Evolutionary conservation across 2,329 filamentous ascomycete species (phyloP).

Genomic region (Domatiomyces catenatus): DNA sequence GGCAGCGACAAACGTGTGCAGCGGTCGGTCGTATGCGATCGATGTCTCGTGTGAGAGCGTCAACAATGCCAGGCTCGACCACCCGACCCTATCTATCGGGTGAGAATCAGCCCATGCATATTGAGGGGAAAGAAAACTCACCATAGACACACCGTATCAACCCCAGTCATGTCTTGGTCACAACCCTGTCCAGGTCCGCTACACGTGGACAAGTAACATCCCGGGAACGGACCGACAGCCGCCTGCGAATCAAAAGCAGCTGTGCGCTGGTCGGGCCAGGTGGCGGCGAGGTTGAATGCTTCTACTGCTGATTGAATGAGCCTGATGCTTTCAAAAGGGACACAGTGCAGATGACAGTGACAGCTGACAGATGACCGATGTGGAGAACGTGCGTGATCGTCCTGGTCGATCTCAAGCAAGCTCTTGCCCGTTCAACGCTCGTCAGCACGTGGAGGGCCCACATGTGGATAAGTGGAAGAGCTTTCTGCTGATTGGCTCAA

Average conservation of each 20-base stretch:
- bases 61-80: constrained; percentile 24
- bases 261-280: not conserved
- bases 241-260: not conserved
- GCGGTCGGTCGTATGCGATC: constrained; percentile 30
- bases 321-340: not conserved
- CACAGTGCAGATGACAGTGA: too few species aligned
- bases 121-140: constrained; percentile 1
- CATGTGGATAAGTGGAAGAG: too few species aligned
- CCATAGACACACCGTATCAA: constrained; percentile 7
- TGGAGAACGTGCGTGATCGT: too few species aligned
- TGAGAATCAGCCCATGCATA: not conserved
- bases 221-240: not conserved
- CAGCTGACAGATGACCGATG: too few species aligned
- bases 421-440: too few species aligned
- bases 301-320: not conserved
- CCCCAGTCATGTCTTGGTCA: constrained; percentile 1
- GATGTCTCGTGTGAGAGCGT: constrained; percentile 24
- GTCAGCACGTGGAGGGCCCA: too few species aligned
- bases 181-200: not conserved
- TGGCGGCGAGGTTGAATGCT: not conserved
- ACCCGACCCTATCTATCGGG: not conserved
- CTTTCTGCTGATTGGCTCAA: too few species aligned
- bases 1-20: constrained; percentile 28
- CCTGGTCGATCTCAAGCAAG: too few species aligned
- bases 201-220: not conserved